Conservation (phyloP, 148 eudicot genomes). For the Arbutus unedo region DNA sequence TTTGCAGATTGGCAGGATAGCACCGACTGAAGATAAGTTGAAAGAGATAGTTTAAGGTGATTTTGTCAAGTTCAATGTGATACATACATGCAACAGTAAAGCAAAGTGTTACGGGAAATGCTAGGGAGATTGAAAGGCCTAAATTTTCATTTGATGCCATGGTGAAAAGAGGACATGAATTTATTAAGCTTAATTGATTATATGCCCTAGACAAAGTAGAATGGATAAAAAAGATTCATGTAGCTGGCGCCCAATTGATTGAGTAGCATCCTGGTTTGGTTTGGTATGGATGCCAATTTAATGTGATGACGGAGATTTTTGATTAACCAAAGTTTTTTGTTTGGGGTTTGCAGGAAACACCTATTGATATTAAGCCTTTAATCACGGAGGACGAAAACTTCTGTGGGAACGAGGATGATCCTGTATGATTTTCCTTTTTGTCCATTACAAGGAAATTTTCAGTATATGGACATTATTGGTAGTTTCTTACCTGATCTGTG, state of each 20-base stretch:
- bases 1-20: not conserved
- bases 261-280: not conserved
- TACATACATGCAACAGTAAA: not conserved
- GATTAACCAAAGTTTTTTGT: not conserved
- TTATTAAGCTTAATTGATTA: not conserved
- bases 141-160: not conserved
- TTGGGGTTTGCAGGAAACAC: slow-evolving; percentile 32
- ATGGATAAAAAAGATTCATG: not conserved
- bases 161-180: not conserved
- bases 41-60: not conserved
- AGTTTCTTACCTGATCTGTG: slow-evolving; percentile 16
- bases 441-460: slow-evolving; percentile 3
- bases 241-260: not conserved
- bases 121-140: not conserved
- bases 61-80: not conserved
- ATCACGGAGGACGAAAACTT: slow-evolving; percentile 24
- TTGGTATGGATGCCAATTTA: not conserved
- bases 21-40: not conserved
- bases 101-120: not conserved
- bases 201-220: not conserved
- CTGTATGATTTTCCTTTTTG: slow-evolving; percentile 28
- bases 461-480: not conserved
- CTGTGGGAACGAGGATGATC: slow-evolving; percentile 28
- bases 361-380: slow-evolving; percentile 31
- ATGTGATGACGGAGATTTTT: not conserved